Evolutionary conservation across 2,329 filamentous ascomycete species (phyloP), one percentile per base, ranked within the genome.

Genomic region (Septoria petroselini): DNA sequence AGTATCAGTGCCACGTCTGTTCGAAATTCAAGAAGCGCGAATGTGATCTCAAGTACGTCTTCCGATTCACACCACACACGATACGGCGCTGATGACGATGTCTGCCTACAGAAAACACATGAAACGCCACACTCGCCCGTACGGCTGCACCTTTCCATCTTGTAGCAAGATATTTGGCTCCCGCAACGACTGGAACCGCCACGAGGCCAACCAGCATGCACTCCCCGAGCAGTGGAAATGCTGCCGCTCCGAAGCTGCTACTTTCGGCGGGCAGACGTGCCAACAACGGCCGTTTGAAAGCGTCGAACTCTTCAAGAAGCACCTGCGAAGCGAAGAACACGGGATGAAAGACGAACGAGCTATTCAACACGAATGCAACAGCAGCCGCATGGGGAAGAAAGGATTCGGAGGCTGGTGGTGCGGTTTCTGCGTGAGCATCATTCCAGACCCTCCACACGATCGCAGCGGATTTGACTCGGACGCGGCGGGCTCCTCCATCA

Each of bases 171-270:
- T 66, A 0, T 95, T 95, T 59, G 91, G 91, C n/a, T 91, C 86
- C 68, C 95, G 95, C 65, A 91, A 89, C 52, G 91, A 96, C 68
- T 96, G 83, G 91, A 95, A 94, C 65, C 82, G 91, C 1, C 91
- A 96, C 62, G 91, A 96, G 63, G 85, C 82, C 57, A 82, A 80
- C 12, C 86, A 91, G 62, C 90, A 95, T 65, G 82, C 80, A 53
- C 80, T 85, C 51, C 68, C 79, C 4, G 84, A 90, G 62, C 76
- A 77, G 40, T 95, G 86, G 83, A 80, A 79, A 23, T 95, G 90
- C 64, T 31, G 42, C 9, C 42, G 41, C 8, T 4, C n/a, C 21
- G 18, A 35, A 7, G 8, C 15, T 73, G 2, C n/a, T 11, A 12
- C 23, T 11, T n/a, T 12, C 17, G 55, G 53, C 35, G 58, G 55